Conservation (phyloP, 2,329 filamentous ascomycete species). For the Penicillium griseofulvum region DNA sequence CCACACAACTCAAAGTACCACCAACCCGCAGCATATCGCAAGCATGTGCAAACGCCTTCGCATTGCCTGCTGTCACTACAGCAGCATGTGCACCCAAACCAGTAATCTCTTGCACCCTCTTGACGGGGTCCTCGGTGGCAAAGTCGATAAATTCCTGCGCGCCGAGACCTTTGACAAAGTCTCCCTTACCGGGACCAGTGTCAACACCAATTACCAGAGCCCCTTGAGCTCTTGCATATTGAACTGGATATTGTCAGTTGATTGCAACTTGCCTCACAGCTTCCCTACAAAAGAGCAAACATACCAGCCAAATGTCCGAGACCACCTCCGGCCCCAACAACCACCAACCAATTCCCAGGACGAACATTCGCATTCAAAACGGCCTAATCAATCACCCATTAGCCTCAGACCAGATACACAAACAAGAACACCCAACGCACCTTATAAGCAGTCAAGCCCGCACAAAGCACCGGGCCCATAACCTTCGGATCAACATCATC, state of each 20-base stretch:
- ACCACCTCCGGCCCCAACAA: conserved; percentile 49
- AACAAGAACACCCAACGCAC: conserved; percentile 15
- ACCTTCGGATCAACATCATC: conserved; percentile 43
- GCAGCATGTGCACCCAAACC: conserved; percentile 42
- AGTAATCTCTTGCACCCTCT: conserved; percentile 39
- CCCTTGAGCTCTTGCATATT: conserved; percentile 45
- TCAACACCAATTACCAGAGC: conserved; percentile 46
- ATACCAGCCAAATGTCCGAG: conserved; percentile 47
- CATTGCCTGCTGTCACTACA: conserved; percentile 44
- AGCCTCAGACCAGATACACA: neutral
- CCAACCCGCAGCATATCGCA: conserved; percentile 47
- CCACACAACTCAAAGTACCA: conserved; percentile 46
- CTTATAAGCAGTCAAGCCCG: conserved; percentile 47
- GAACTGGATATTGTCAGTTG: conserved; percentile 26
- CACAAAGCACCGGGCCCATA: conserved; percentile 46
- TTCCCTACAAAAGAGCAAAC: conserved; percentile 1
- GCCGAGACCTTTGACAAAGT: conserved; percentile 42
- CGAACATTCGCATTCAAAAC: conserved; percentile 43
- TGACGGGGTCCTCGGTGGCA: conserved; percentile 32
- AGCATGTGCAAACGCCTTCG: conserved; percentile 42
- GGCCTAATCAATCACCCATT: conserved; percentile 28
- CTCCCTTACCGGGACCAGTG: conserved; percentile 37
- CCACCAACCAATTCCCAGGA: conserved; percentile 43
- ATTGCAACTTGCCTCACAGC: neutral
- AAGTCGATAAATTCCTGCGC: conserved; percentile 46